Conservation (phyloP, 345 rosid species). For the Hevea brasiliensis region DNA sequence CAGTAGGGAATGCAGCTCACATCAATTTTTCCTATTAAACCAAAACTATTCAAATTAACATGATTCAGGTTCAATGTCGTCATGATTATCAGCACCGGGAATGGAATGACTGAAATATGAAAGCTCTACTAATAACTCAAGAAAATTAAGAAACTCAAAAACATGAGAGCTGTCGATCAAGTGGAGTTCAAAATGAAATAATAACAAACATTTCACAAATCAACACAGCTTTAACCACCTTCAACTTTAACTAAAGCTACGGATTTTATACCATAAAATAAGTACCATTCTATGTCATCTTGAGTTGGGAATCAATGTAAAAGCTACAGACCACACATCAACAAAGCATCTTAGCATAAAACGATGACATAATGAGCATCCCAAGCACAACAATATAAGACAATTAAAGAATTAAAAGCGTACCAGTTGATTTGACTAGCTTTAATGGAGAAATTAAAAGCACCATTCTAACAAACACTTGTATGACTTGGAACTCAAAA, state of each 20-base stretch:
- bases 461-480: background rate
- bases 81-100: background rate
- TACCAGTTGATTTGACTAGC: background rate
- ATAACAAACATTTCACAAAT: background rate
- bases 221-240: background rate
- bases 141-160: background rate
- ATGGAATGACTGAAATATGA: background rate
- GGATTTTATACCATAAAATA: background rate
- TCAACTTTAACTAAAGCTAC: background rate
- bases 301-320: background rate
- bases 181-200: conserved; percentile 1
- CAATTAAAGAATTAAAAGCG: background rate
- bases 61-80: background rate
- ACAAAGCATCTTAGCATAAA: background rate
- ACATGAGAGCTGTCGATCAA: background rate
- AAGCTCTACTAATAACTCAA: conserved; percentile 2
- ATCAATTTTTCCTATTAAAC: background rate
- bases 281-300: background rate
- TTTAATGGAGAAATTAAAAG: background rate
- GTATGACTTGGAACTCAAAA: conserved; percentile 2
- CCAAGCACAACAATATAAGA: background rate
- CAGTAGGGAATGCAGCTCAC: background rate
- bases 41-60: background rate
- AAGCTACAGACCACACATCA: conserved; percentile 7
- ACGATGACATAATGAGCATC: background rate